phyloP scores from a whole-genome alignment of 345 rosid genomes.

The Camelina neglecta region DNA sequence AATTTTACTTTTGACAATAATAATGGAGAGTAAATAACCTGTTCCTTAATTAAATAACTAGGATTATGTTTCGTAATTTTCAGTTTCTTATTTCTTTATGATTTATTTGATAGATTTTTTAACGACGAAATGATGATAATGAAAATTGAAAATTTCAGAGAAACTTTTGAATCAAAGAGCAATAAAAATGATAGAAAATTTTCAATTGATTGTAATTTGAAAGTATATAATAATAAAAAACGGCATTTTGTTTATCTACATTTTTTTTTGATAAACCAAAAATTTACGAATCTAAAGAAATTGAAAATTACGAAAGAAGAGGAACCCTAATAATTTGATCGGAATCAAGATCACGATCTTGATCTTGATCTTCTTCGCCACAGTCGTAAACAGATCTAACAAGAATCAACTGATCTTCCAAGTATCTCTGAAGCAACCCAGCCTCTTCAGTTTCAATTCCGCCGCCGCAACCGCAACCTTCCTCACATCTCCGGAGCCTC shows the following conservation, averaged over 20 bases:
- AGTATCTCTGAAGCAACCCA: constrained; percentile 64
- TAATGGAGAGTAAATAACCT: not conserved
- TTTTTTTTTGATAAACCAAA: not conserved
- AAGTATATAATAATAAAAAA: not conserved
- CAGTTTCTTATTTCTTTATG: not conserved
- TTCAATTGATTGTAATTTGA: not conserved
- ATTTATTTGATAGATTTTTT: not conserved
- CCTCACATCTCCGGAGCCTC: constrained; percentile 56
- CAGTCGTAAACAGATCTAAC: constrained; percentile 67
- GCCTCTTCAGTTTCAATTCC: constrained; percentile 47
- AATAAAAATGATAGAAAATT: not conserved
- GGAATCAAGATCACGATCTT: constrained; percentile 4
- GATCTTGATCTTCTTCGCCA: constrained; percentile 48
- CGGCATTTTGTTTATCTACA: not conserved
- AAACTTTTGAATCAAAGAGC: not conserved
- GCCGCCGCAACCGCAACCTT: constrained; percentile 49
- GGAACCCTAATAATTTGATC: constrained; percentile 43
- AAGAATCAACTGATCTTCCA: constrained; percentile 65
- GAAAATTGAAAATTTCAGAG: no score
- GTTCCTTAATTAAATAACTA: not conserved
- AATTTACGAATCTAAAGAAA: constrained; percentile 10
- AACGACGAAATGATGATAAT: not conserved
- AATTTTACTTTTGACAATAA: not conserved
- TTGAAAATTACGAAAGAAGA: constrained; percentile 47
- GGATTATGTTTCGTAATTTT: not conserved